Percentiles rank a stretch among this genome's conserved stretches.
phyloP scores from a whole-genome alignment of 2,329 filamentous ascomycete species.

The Colletotrichum liriopes region DNA sequence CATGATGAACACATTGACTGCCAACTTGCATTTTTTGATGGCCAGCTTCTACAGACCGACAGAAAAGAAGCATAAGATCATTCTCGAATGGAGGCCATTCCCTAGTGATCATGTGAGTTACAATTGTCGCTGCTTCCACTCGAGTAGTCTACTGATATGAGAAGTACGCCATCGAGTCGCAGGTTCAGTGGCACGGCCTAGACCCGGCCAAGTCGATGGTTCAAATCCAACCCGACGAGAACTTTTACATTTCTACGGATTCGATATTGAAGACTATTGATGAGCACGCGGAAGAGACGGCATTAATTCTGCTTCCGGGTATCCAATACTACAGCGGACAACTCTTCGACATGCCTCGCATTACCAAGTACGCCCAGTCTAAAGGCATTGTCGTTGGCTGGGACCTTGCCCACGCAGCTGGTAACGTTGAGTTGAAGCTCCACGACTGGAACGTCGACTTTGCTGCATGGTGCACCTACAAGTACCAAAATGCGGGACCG shows the following conservation, averaged over 20 bases:
- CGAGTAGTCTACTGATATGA: slow-evolving; percentile 7
- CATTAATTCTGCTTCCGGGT: slow-evolving; percentile 80
- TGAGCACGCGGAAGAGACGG: slow-evolving; percentile 75
- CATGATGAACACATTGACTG: slow-evolving; percentile 89
- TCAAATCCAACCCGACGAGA: slow-evolving; percentile 76
- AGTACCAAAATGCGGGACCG: slow-evolving; percentile 85
- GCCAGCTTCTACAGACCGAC: slow-evolving; percentile 86
- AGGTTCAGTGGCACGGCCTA: slow-evolving; percentile 80
- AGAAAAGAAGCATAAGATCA: slow-evolving; percentile 78
- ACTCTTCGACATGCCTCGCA: slow-evolving; percentile 80
- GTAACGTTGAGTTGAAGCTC: slow-evolving; percentile 79
- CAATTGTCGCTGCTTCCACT: not conserved
- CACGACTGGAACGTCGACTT: slow-evolving; percentile 89
- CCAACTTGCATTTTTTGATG: slow-evolving; percentile 86
- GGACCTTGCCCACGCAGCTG: slow-evolving; percentile 84
- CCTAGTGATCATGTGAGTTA: slow-evolving; percentile 82
- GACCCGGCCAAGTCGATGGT: slow-evolving; percentile 80
- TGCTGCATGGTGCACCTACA: slow-evolving; percentile 88
- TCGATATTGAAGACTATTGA: slow-evolving; percentile 79
- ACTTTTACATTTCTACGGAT: slow-evolving; percentile 73
- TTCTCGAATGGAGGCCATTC: slow-evolving; percentile 92
- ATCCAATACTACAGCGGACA: slow-evolving; percentile 89
- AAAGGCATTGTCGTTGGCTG: slow-evolving; percentile 79
- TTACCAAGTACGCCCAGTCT: slow-evolving; percentile 79
- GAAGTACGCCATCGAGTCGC: slow-evolving; percentile 87